A percentile compares a stretch with the other conserved stretches of the same genome.
phyloP scores from a whole-genome alignment of 2,329 filamentous ascomycete genomes.

The Sporothrix globosa region DNA sequence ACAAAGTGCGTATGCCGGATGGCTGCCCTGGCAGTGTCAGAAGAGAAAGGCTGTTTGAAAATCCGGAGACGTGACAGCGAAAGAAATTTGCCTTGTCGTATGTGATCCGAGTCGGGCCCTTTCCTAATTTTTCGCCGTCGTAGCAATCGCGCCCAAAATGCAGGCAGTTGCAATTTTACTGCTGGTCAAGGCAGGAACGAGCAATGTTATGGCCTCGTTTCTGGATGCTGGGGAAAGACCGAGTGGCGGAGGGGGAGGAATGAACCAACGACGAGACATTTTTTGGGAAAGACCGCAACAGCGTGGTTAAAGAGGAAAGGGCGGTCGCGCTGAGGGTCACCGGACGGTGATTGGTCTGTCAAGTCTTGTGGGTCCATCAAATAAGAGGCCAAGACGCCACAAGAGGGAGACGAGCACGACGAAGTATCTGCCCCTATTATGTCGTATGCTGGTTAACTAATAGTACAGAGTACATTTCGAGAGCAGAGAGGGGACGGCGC shows the following conservation, averaged over 20 bases:
- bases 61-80: constrained; percentile 15
- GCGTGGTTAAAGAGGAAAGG: constrained; percentile 6
- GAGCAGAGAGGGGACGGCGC: neutral
- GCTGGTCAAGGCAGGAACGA: neutral
- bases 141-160: constrained; percentile 12
- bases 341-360: constrained; percentile 16
- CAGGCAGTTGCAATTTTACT: neutral
- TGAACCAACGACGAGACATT: neutral
- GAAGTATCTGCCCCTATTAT: constrained; percentile 8
- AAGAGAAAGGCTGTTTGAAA: constrained; percentile 13
- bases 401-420: neutral
- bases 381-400: constrained; percentile 28
- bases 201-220: neutral
- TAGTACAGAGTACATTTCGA: neutral
- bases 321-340: constrained; percentile 24
- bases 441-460: neutral
- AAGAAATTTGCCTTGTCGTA: constrained; percentile 23
- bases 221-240: neutral
- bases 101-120: constrained; percentile 13
- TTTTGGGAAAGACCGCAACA: constrained; percentile 14
- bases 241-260: neutral
- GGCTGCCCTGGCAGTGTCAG: constrained; percentile 11
- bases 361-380: neutral
- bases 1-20: neutral
- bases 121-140: constrained; percentile 25